phyloP scores from a whole-genome alignment of 1,284 basidiomycete species.

The Irpex sp. region DNA sequence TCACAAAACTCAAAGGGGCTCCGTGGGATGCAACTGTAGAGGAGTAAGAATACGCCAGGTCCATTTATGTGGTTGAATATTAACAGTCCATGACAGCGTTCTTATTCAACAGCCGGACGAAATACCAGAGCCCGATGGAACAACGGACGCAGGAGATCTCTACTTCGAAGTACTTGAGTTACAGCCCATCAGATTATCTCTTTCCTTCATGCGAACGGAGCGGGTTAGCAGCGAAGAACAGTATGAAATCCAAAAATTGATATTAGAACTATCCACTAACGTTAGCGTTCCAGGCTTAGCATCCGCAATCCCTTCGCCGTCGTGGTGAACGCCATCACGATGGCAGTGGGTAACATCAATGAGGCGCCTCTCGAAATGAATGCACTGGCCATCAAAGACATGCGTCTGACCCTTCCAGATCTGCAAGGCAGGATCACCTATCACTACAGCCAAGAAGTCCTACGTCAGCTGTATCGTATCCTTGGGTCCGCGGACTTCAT shows the following conservation, averaged over 20 bases:
- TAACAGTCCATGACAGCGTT: slow-evolving; percentile 43
- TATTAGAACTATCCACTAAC: background rate
- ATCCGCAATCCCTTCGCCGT: slow-evolving; percentile 93
- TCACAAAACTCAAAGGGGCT: slow-evolving; percentile 88
- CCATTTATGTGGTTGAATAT: background rate
- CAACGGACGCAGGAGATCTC: slow-evolving; percentile 70
- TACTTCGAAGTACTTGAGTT: slow-evolving; percentile 98
- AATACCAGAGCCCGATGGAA: slow-evolving; percentile 77
- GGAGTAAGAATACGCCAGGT: slow-evolving; percentile 52
- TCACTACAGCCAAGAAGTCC: slow-evolving; percentile 93
- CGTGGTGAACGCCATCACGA: slow-evolving; percentile 91
- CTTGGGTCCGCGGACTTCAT: slow-evolving; percentile 97
- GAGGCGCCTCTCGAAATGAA: slow-evolving; percentile 97
- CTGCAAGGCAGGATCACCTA: slow-evolving; percentile 84
- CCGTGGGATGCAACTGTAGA: slow-evolving; percentile 79
- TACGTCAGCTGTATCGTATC: slow-evolving; percentile 94
- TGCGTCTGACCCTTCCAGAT: slow-evolving; percentile 84
- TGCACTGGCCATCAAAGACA: slow-evolving; percentile 92
- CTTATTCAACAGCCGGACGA: slow-evolving; percentile 75
- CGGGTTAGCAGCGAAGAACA: slow-evolving; percentile 91
- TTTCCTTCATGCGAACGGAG: slow-evolving; percentile 98
- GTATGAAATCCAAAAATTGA: slow-evolving; percentile 42
- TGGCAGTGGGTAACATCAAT: slow-evolving; percentile 97
- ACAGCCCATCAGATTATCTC: slow-evolving; percentile 88
- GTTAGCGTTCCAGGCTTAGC: slow-evolving; percentile 51